Percentiles rank a stretch among this genome's conserved stretches.
These are phyloP conservation scores for Gillenia trifoliata DNA, from an alignment of 306 rosid genomes.

Conservation along the genomic window DNA sequence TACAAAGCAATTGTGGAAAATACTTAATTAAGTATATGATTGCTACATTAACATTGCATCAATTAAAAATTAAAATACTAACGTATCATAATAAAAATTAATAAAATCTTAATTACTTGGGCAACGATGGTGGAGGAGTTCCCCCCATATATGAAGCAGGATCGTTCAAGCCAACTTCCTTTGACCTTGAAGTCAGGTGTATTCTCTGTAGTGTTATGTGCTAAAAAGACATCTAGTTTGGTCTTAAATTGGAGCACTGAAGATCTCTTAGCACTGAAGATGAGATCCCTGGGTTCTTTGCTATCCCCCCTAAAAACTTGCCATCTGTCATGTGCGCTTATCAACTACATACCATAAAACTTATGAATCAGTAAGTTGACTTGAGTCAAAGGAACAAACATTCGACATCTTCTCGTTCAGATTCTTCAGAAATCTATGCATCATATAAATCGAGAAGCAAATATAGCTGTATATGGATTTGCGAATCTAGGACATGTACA, in stretches of 20 bases:
- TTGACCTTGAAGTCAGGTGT: conserved; percentile 50
- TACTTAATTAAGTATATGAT: background rate
- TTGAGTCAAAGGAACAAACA: no score
- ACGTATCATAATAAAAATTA: no score
- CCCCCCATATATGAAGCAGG: conserved; percentile 49
- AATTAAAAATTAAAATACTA: background rate
- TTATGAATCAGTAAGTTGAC: background rate
- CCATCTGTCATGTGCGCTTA: conserved; percentile 42
- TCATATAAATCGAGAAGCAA: no score
- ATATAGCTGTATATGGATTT: no score
- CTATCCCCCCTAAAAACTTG: conserved; percentile 48
- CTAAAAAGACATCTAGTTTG: conserved; percentile 42
- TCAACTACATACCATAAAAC: conserved; percentile 17
- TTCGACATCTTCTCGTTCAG: no score
- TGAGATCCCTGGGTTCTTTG: conserved; percentile 21
- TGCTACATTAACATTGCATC: no score
- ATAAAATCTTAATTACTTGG: conserved; percentile 23
- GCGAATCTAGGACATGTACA: no score
- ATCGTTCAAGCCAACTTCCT: conserved; percentile 48
- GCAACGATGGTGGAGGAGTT: conserved; percentile 43
- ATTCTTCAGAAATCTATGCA: no score
- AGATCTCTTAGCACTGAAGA: conserved; percentile 32
- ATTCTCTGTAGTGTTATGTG: conserved; percentile 27
- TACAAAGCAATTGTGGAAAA: conserved; percentile 12
- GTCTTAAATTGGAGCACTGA: conserved; percentile 33